These are phyloP conservation scores for Talaromyces amestolkiae DNA, from an alignment of 2,329 filamentous ascomycete species.

Conservation along the genomic window DNA sequence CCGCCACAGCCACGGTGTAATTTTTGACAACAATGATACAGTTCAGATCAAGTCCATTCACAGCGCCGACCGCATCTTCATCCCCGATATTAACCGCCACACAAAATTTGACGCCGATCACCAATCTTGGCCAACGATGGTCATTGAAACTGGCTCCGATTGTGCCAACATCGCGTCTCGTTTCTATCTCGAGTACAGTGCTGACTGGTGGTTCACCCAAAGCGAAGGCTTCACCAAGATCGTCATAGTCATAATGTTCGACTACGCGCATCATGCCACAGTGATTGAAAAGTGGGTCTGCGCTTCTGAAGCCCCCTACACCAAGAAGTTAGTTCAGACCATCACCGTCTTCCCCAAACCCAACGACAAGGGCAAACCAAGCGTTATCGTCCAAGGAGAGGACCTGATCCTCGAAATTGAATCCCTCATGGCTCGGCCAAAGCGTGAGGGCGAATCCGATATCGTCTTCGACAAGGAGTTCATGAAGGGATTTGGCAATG, in stretches of 20 bases:
- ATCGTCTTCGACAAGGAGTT: slow-evolving; percentile 11
- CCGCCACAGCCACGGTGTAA: not conserved
- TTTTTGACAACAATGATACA: not conserved
- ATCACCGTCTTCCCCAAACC: not conserved
- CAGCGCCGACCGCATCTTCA: slow-evolving; percentile 14
- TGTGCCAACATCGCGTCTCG: slow-evolving; percentile 9
- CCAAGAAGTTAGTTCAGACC: slow-evolving; percentile 7
- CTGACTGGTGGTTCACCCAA: slow-evolving; percentile 18
- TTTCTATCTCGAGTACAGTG: slow-evolving; percentile 7
- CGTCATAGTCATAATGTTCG: slow-evolving; percentile 13
- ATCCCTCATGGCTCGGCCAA: slow-evolving; percentile 6
- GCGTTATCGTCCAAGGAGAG: not conserved
- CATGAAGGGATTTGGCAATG: slow-evolving; percentile 7
- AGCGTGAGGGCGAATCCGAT: not conserved
- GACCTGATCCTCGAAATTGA: not conserved
- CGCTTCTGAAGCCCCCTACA: not conserved
- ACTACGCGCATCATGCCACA: not conserved
- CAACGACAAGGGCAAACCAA: not conserved
- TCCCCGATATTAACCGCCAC: not conserved
- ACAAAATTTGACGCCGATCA: not conserved
- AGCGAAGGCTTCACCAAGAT: slow-evolving; percentile 1
- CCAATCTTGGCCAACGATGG: slow-evolving; percentile 11
- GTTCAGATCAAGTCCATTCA: not conserved
- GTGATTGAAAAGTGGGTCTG: slow-evolving; percentile 15
- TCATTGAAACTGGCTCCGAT: not conserved